Conservation (phyloP, 495 filamentous ascomycete species). For the Daldinia vernicosa region DNA sequence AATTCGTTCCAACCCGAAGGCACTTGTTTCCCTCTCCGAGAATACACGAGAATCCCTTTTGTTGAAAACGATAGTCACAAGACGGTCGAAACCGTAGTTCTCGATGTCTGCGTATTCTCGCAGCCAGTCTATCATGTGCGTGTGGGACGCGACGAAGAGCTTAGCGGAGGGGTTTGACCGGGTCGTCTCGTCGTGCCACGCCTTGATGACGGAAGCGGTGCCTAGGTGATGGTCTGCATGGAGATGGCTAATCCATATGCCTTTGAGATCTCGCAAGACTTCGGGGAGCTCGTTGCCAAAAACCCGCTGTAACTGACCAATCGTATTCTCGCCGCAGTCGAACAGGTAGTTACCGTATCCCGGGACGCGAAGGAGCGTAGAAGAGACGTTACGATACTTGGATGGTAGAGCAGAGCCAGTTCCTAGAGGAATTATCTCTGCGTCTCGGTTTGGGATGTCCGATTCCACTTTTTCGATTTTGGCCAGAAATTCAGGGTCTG, state of each 20-base stretch:
- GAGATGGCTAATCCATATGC: slow-evolving; percentile 93
- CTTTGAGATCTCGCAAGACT: slow-evolving; percentile 78
- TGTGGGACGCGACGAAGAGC: slow-evolving; percentile 64
- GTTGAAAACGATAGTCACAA: slow-evolving; percentile 44
- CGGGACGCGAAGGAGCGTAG: slow-evolving; percentile 85
- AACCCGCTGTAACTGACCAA: slow-evolving; percentile 86
- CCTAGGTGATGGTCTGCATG: slow-evolving; percentile 98
- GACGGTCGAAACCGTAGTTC: slow-evolving; percentile 71
- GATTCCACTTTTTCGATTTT: slow-evolving; percentile 55
- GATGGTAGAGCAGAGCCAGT: slow-evolving; percentile 90
- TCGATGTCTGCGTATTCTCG: slow-evolving; percentile 81
- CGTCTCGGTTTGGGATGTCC: slow-evolving; percentile 72
- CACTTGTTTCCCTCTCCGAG: slow-evolving; percentile 29
- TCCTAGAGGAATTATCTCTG: slow-evolving; percentile 85
- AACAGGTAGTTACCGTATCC: slow-evolving; percentile 83
- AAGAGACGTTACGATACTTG: slow-evolving; percentile 94
- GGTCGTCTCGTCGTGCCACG: slow-evolving; percentile 70
- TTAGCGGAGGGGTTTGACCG: slow-evolving; percentile 32
- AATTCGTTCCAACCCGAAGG: slow-evolving; percentile 58
- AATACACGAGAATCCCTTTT: slow-evolving; percentile 16
- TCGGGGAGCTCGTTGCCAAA: slow-evolving; percentile 71
- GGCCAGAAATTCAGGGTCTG: slow-evolving; percentile 49
- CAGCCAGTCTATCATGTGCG: slow-evolving; percentile 74
- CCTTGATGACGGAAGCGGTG: slow-evolving; percentile 76
- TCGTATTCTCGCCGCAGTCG: slow-evolving; percentile 91